Percentiles rank a stretch among this genome's conserved stretches.
Evolutionary conservation across 495 filamentous ascomycete genomes (phyloP).

Genomic region (Chaetomidium leptoderma): DNA sequence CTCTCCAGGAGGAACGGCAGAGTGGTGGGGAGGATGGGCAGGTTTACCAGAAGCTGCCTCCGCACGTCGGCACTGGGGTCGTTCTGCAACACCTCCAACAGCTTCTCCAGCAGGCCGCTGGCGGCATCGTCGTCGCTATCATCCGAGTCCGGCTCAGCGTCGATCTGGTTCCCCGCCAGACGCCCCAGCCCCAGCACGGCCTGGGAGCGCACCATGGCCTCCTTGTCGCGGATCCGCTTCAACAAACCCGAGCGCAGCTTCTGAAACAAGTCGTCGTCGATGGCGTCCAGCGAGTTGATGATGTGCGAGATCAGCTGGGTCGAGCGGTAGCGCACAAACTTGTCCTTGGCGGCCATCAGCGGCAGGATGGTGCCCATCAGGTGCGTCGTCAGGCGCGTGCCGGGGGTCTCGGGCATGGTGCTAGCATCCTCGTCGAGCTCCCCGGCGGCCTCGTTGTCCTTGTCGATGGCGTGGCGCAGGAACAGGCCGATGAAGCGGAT

Average conservation of each 20-base stretch:
- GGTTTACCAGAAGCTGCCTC: constrained; percentile 78
- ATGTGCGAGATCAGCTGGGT: constrained; percentile 82
- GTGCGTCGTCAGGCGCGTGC: constrained; percentile 65
- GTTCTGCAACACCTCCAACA: constrained; percentile 90
- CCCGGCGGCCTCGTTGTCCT: constrained; percentile 57
- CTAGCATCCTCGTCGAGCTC: constrained; percentile 55
- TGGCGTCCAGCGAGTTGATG: constrained; percentile 85
- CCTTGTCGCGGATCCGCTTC: constrained; percentile 87
- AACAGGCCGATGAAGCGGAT: constrained; percentile 83
- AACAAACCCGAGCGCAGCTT: constrained; percentile 69
- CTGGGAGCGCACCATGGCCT: constrained; percentile 84
- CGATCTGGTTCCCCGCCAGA: constrained; percentile 73
- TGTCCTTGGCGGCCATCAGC: constrained; percentile 77
- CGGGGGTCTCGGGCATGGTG: constrained; percentile 72
- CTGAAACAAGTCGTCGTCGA: constrained; percentile 85
- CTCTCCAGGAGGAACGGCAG: constrained; percentile 91
- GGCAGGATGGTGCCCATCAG: constrained; percentile 66
- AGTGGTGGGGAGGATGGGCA: constrained; percentile 73
- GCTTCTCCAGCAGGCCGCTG: constrained; percentile 65
- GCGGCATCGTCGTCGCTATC: constrained; percentile 56
- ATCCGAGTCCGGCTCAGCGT: constrained; percentile 66
- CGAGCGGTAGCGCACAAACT: constrained; percentile 81
- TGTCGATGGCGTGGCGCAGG: constrained; percentile 75
- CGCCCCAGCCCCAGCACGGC: constrained; percentile 87
- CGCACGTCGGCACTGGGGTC: constrained; percentile 92